Evolutionary conservation across 2,329 filamentous ascomycete genomes (phyloP), one percentile per base, ranked within the genome.

Genomic region (Xylaria arbuscula): DNA sequence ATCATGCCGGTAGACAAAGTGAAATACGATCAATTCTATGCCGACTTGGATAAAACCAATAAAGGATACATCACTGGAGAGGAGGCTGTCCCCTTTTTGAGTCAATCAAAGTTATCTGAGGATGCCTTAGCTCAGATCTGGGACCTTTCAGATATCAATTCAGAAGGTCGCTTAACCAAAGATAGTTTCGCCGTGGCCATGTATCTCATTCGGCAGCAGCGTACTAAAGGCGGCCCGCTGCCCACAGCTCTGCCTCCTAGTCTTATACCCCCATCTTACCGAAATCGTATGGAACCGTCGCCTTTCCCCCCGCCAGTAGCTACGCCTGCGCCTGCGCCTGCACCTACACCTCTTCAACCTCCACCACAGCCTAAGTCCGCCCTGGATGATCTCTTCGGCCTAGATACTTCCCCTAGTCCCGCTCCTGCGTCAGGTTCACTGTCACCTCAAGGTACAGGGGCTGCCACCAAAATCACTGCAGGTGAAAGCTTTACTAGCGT

Each of bases 161-260:
- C 93, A 8, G 92, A 94, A 73, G 96, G 96, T 11, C 90, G 92
- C 66, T 84, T 99, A 65, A 94, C 87, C 55, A 89, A 89, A 74
- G 96, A 99, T 73, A 94, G 97, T 75, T 99, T 99, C 78, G 94
- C 96, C 0, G 94, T 99, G 55, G 95, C 96, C 62, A 98, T 99
- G 94, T 97, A 97, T 78, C 85, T 99, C 59, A 98, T 99, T 75
- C 89, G 94, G 69, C 93, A 97, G 78, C 94, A 98, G 79, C 88
- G 94, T 62, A 92, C 87, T 72, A 91, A 90, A 70, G 89, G 89
- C 66, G 89, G 90, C 64, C 83, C 88, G 34, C 81, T 98, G 38
- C 96, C 96, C 1, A 84, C 90, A 24, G 86, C 88, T n/a, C 83
- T 99, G 50, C 94, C 95, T 10, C 84, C 90, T 0, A 94, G 91